Evolutionary conservation across 106 monocot genomes (phyloP).

Genomic region (Iris macrosiphon): DNA sequence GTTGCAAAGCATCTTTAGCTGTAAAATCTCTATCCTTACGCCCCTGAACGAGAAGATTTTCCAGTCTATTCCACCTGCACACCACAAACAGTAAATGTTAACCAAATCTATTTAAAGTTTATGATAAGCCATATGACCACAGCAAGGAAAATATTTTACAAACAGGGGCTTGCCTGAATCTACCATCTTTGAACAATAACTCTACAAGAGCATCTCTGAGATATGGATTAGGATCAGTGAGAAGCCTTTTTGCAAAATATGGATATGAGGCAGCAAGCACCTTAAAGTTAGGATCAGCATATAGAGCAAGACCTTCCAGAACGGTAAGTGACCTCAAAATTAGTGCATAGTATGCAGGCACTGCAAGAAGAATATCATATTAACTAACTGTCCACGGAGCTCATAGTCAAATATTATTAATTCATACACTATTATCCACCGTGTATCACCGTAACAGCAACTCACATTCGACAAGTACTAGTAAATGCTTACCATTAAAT

Average conservation of each 20-base stretch:
- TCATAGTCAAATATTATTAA: too few relatives aligned
- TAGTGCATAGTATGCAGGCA: constrained; percentile 98
- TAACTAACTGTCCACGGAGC: too few relatives aligned
- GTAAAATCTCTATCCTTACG: constrained; percentile 90
- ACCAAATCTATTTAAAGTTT: neutral
- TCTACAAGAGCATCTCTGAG: constrained; percentile 99
- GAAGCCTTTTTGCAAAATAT: constrained; percentile 98
- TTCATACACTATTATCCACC: too few relatives aligned
- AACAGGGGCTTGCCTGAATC: constrained; percentile 70
- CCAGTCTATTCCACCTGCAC: constrained; percentile 98
- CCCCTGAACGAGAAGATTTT: constrained; percentile 97
- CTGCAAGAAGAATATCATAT: constrained; percentile 40
- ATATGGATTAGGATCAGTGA: constrained; percentile 98
- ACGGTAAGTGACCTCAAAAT: constrained; percentile 98
- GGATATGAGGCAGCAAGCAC: constrained; percentile 99
- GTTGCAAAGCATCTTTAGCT: constrained; percentile 89
- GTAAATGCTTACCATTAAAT: constrained; percentile 75
- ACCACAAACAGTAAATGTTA: constrained; percentile 10
- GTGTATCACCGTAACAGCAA: too few relatives aligned
- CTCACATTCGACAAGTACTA: neutral
- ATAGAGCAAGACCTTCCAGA: constrained; percentile 89
- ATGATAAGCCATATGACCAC: neutral
- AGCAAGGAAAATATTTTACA: constrained; percentile 1
- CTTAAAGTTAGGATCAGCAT: constrained; percentile 98
- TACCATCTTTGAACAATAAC: constrained; percentile 96